Base-by-base conservation (phyloP, 805 yeast genomes). In the Kazachstania viticola region DNA sequence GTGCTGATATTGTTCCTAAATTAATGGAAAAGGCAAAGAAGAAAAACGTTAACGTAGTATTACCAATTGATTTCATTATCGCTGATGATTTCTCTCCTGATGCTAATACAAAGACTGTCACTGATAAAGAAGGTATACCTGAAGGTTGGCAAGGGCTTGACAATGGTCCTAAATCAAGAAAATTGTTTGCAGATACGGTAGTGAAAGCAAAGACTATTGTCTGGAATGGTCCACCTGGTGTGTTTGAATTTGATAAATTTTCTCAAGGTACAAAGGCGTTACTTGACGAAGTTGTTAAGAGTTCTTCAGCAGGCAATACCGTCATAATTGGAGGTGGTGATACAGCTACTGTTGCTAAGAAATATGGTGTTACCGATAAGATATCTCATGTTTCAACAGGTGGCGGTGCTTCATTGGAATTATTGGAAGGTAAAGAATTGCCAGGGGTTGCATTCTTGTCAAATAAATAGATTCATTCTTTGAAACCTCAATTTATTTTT, bases 171-270 rank as follows among this genome's bases (percentile, higher is more conserved):
- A 79, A 82, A 69, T 73, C 94, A 41, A 69, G 74, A 55, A 72
- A 75, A 63, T 71, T 81, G 49, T 91, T 82, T 60, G 73, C 78
- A 46, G 76, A 68, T 45, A 78, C 95, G 43, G 83, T 91, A 51
- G 80, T 80, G 45, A 71, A 79, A 66, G 93, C 98, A 50, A 87
- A 88, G 77, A 91, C 99, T 55, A 91, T 91, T 54, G 91, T 91
- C 60, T 91, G 99, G 99, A 91, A 91, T 71, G 99, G 98, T 62
- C 99, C 99, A 46, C 96, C 98, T 65, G 99, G 99, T 73, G 99
- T 91, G 49, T 91, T 91, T 61, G 99, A 91, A 71, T 91, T 91
- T 56, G 95, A 82, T 48, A 72, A 71, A 55, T 91, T 91, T 60
- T 79, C 95, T 49, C 65, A 64, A 39, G 97, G 97, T 67, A 91